phyloP scores from a whole-genome alignment of 1,284 basidiomycete species.

The Cutaneotrichosporon sp. region DNA sequence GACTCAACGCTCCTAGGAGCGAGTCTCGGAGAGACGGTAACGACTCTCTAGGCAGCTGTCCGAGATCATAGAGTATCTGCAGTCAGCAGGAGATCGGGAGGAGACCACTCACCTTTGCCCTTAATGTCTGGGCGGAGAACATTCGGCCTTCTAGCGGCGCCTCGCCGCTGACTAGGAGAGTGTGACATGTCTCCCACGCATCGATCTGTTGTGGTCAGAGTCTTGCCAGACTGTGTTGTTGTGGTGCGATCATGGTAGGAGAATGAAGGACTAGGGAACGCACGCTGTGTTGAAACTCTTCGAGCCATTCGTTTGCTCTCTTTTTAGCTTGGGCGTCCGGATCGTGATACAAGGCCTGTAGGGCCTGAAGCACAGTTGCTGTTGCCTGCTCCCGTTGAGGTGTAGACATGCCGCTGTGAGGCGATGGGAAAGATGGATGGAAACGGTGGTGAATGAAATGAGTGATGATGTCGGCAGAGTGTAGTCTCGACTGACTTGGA shows the following conservation, averaged over 20 bases:
- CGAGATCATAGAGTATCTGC: slow-evolving; percentile 91
- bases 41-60: slow-evolving; percentile 72
- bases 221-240: too few species aligned
- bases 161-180: slow-evolving; percentile 75
- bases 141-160: slow-evolving; percentile 76
- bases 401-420: slow-evolving; percentile 16
- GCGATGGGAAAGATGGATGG: not conserved
- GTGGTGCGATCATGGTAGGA: too few species aligned
- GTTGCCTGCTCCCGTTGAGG: slow-evolving; percentile 25
- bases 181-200: slow-evolving; percentile 93
- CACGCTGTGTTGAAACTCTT: slow-evolving; percentile 95
- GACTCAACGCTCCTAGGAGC: slow-evolving; percentile 68
- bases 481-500: too few species aligned
- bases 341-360: slow-evolving; percentile 54
- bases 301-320: slow-evolving; percentile 82
- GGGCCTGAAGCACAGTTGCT: slow-evolving; percentile 46
- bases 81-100: not conserved
- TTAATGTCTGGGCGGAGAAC: slow-evolving; percentile 95
- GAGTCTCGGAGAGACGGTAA: slow-evolving; percentile 80
- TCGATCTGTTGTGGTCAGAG: slow-evolving; percentile 62
- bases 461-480: too few species aligned
- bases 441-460: not conserved
- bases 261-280: slow-evolving; percentile 53
- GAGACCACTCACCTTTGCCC: slow-evolving; percentile 68
- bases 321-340: slow-evolving; percentile 79